phyloP scores from a whole-genome alignment of 345 rosid genomes.

The Pugionium dolabratum region DNA sequence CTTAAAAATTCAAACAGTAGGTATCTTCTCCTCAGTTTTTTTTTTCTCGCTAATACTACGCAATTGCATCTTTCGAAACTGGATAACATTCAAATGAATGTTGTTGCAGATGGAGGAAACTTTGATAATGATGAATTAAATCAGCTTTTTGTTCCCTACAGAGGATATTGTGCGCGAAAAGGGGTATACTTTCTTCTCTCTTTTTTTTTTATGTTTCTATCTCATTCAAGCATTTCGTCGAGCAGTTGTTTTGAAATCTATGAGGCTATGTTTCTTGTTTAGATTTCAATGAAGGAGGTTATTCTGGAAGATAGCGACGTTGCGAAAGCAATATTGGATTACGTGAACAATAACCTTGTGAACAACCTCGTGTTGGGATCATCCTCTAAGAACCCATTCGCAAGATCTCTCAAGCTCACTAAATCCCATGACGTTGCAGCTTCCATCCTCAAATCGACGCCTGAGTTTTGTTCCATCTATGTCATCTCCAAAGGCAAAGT shows the following conservation, averaged over 20 bases:
- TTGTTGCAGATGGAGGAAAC: conserved; percentile 37
- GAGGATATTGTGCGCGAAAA: conserved; percentile 84
- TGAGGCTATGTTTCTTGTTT: not conserved
- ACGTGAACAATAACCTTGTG: conserved; percentile 51
- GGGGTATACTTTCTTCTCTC: conserved; percentile 48
- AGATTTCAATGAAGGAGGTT: conserved; percentile 66
- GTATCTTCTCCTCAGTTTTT: conserved; percentile 45
- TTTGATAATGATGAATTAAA: conserved; percentile 46
- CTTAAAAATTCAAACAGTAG: conserved; percentile 57
- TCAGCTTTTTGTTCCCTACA: conserved; percentile 60
- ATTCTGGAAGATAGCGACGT: conserved; percentile 63
- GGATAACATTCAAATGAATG: not conserved
- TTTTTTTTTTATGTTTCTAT: not conserved
- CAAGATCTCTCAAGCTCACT: conserved; percentile 69
- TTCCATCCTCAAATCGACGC: conserved; percentile 53
- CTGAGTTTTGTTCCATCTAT: conserved; percentile 72
- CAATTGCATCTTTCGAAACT: not conserved
- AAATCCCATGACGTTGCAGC: conserved; percentile 52
- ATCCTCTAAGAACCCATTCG: conserved; percentile 56
- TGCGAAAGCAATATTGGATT: conserved; percentile 62
- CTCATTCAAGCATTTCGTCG: conserved; percentile 25
- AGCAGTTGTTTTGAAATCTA: not conserved
- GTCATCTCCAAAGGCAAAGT: conserved; percentile 85
- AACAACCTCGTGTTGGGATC: conserved; percentile 69
- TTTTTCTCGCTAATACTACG: not conserved